Conservation (phyloP, 2,329 filamentous ascomycete genomes). For the Monilinia fructicola region DNA sequence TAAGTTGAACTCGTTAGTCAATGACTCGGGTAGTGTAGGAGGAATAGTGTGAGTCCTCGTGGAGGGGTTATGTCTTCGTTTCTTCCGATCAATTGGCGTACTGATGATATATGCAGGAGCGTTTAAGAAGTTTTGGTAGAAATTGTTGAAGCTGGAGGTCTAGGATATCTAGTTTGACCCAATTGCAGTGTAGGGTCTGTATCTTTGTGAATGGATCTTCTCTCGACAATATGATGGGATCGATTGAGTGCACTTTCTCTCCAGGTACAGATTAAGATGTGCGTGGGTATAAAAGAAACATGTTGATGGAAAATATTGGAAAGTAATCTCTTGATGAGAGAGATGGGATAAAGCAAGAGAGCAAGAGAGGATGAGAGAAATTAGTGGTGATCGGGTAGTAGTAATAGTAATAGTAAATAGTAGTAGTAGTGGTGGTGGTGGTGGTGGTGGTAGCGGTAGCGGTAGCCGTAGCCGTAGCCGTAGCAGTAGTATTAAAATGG, state of each 20-base stretch:
- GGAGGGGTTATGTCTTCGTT: background rate
- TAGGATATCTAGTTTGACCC: background rate
- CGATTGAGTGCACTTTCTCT: background rate
- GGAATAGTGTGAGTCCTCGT: background rate
- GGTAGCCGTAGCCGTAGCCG: too few relatives aligned
- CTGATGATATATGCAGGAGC: background rate
- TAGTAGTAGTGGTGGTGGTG: background rate
- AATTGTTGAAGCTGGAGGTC: background rate
- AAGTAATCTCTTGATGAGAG: background rate
- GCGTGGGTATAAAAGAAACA: constrained; percentile 5
- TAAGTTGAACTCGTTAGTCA: background rate
- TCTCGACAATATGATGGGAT: constrained; percentile 3
- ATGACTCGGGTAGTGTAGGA: background rate
- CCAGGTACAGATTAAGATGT: background rate
- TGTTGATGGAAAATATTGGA: background rate
- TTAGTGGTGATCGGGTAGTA: background rate
- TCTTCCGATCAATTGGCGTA: background rate
- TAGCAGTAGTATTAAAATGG: background rate
- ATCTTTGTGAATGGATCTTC: constrained; percentile 11
- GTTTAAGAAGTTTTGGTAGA: background rate
- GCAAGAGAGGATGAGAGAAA: background rate
- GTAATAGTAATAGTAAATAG: background rate
- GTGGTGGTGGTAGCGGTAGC: background rate
- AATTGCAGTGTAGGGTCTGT: constrained; percentile 19
- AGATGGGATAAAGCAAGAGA: background rate